Evolutionary conservation across 2,329 filamentous ascomycete genomes (phyloP), one percentile per base, ranked within the genome.

Genomic region (Aspergillus vadensis): DNA sequence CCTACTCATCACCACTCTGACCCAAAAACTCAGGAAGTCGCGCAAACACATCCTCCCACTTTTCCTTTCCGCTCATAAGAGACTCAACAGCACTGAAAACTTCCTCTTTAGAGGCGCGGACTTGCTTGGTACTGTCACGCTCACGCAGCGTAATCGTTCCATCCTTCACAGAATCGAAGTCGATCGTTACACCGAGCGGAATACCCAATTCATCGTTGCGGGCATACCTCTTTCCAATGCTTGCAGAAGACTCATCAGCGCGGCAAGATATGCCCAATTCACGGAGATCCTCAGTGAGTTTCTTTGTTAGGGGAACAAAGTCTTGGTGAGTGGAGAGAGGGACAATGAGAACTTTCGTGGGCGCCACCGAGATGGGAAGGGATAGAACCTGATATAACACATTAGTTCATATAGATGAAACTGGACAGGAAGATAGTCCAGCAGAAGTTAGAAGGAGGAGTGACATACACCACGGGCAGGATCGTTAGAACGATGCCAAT

Each of bases 181-280:
- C 94, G 62, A 98, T 86, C 0, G 94, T 98, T 76, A 98, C 88
- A 74, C 92, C 94, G 66, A 97, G 88, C 6, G 94, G 92, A 47
- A 95, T 98, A 71, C 94, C 95, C 61, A 97, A 86, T 80, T 98
- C 94, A 77, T 98, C 94, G 76, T 97, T 97, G 70, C 95, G 88
- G 74, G 90, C 88, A 79, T 96, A 98, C 57, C 94, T 90, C 84
- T 96, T 97, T 75, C 94, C 94, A 69, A 98, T 98, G 64, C 88
- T 92, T 63, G 93, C 92, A 27, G 90, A 91, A 14, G 91, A 96
- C 77, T 95, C 91, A 73, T 98, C 95, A 41, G 97, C 86, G 62
- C 91, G 89, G 81, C 87, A 95, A 44, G 92, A 92, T 58, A 98
- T 83, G 59, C 90, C 90, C 56, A 90, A 79, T 53, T 85, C 85